Conservation (phyloP, 257 asterid species). For the Solanum dulcamara region DNA sequence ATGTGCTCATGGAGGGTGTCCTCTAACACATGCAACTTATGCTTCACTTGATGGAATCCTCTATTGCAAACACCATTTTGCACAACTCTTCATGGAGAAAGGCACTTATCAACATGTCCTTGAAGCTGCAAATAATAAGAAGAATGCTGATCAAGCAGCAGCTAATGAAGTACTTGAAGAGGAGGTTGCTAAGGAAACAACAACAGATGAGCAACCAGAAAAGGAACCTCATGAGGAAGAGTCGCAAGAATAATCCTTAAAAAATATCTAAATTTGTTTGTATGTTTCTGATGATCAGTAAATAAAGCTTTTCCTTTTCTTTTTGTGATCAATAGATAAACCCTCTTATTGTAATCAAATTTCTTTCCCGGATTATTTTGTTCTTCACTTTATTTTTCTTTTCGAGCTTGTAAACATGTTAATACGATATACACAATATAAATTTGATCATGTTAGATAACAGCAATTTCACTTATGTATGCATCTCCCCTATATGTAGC, state of each 20-base stretch:
- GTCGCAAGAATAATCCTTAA: neutral
- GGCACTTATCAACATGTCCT: conserved; percentile 57
- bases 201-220: neutral
- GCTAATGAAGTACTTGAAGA: neutral
- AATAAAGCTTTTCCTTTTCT: neutral
- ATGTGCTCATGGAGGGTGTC: conserved; percentile 59
- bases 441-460: neutral
- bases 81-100: conserved; percentile 59
- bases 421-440: neutral
- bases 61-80: conserved; percentile 58
- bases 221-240: conserved; percentile 4
- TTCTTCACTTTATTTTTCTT: neutral
- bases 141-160: conserved; percentile 10
- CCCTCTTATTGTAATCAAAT: neutral
- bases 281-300: neutral
- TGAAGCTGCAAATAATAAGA: conserved; percentile 22
- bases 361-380: neutral
- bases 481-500: neutral
- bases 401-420: neutral
- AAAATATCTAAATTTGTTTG: neutral
- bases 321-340: neutral
- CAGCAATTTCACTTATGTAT: neutral
- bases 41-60: conserved; percentile 49
- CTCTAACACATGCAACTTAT: conserved; percentile 47
- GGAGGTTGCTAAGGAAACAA: neutral